phyloP scores from a whole-genome alignment of 768 basidiomycete genomes.

The Mycena vulgaris region DNA sequence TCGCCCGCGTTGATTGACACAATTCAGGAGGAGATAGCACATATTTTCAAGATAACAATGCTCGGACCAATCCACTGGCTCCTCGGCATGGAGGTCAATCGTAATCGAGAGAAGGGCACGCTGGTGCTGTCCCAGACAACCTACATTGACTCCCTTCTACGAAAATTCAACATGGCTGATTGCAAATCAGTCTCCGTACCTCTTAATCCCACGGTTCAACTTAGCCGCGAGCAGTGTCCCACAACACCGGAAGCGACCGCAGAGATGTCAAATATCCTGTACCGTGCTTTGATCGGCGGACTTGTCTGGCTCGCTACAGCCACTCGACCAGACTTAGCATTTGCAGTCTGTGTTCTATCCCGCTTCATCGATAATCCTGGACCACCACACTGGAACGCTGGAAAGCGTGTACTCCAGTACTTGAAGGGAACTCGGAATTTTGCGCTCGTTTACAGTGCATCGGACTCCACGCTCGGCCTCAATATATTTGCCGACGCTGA shows the following conservation, averaged over 20 bases:
- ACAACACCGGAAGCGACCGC: background rate
- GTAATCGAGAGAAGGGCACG: too few relatives aligned
- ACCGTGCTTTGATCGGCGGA: background rate
- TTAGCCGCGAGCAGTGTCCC: constrained; percentile 13
- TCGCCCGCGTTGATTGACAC: constrained; percentile 41
- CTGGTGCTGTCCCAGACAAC: background rate
- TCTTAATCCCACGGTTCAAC: too few relatives aligned
- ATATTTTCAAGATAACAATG: constrained; percentile 39
- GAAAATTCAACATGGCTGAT: constrained; percentile 35
- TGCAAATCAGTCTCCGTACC: constrained; percentile 25
- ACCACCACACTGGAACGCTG: background rate
- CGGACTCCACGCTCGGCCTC: too few relatives aligned
- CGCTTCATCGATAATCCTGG: constrained; percentile 3
- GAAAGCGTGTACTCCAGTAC: too few relatives aligned
- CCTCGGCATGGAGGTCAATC: constrained; percentile 52
- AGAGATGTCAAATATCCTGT: background rate
- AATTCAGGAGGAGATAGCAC: background rate
- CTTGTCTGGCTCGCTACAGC: constrained; percentile 11
- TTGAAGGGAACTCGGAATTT: too few relatives aligned
- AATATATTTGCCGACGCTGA: constrained; percentile 22
- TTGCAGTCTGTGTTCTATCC: constrained; percentile 11
- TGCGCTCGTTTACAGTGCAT: too few relatives aligned
- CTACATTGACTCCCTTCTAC: constrained; percentile 27
- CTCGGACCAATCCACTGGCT: constrained; percentile 47
- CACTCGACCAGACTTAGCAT: background rate